Evolutionary conservation across 371 early-diverging fungal species (phyloP).

Genomic region (Syncephalastrum contaminatum): DNA sequence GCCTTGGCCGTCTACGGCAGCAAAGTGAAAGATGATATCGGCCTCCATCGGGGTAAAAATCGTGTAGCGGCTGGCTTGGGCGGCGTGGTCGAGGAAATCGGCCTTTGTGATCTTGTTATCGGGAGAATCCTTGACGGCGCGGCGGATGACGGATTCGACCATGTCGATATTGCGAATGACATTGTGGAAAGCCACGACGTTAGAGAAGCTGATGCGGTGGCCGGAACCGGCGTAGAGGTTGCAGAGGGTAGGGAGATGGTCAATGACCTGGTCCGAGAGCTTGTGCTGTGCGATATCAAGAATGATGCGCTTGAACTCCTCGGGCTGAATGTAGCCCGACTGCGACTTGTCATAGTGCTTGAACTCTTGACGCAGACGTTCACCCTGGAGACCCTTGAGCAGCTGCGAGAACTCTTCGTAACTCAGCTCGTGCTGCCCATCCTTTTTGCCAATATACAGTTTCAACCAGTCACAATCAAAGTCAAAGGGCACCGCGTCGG

Average conservation of each 20-base stretch:
- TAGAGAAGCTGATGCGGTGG: slow-evolving; percentile 61
- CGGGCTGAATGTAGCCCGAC: slow-evolving; percentile 66
- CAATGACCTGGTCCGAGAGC: slow-evolving; percentile 68
- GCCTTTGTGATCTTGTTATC: slow-evolving; percentile 61
- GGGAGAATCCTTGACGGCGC: slow-evolving; percentile 53
- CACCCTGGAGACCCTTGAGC: slow-evolving; percentile 75
- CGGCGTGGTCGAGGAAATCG: slow-evolving; percentile 63
- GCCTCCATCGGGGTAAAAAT: slow-evolving; percentile 83
- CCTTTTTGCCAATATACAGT: slow-evolving; percentile 64
- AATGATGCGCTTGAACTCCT: slow-evolving; percentile 68
- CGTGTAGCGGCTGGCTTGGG: slow-evolving; percentile 61
- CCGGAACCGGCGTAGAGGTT: slow-evolving; percentile 56
- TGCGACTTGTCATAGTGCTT: slow-evolving; percentile 67
- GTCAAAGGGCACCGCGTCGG: slow-evolving; percentile 66
- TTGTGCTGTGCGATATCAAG: slow-evolving; percentile 68
- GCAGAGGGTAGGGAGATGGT: slow-evolving; percentile 67
- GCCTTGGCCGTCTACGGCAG: slow-evolving; percentile 54
- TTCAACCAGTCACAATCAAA: slow-evolving; percentile 76
- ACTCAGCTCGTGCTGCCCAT: slow-evolving; percentile 56
- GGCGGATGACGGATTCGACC: slow-evolving; percentile 64
- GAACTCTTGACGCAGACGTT: slow-evolving; percentile 80
- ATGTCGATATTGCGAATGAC: slow-evolving; percentile 73
- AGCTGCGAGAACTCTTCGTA: slow-evolving; percentile 84
- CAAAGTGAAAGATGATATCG: slow-evolving; percentile 80
- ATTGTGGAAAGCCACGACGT: slow-evolving; percentile 72